Base-by-base conservation (phyloP, 2,329 filamentous ascomycete genomes). In the Dactylellina drechsleri region DNA sequence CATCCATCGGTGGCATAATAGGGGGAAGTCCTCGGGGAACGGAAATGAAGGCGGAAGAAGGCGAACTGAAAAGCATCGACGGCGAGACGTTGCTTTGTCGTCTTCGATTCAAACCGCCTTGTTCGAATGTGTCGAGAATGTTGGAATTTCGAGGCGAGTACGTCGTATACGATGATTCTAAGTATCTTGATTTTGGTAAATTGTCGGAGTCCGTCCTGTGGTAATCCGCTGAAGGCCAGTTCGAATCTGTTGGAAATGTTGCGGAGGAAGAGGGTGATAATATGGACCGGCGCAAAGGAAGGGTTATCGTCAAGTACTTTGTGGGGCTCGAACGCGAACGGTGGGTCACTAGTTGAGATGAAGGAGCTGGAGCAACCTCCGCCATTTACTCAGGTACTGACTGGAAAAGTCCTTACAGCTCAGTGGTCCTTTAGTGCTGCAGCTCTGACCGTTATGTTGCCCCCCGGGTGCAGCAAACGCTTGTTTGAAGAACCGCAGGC, bases 11-110 rank as follows among this genome's bases (percentile, higher is more conserved):
- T 68, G 78, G 54, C 67, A 78, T 77, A 28, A 78, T 78, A 65
- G 78, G 77, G 49, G 78, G 77, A 36, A 78, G 77, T 70, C 76
- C 74, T 76, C 77, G 68, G 72, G 76, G 61, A 72, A 67, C 74
- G 60, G 73, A 68, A 49, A 76, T 73, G 53, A 76, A 77, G 47
- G 66, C 61, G 49, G 76, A 76, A 50, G 77, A 78, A 61, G 66
- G 72, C 52, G 66, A 56, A 71, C 66, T 70, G 59, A 76, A 40
- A 76, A 76, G 61, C 65, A 76, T 70, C 56, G 72, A 71, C 66
- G 66, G 72, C 71, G 71, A 67, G 50, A 65, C 31, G 56, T 68
- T 75, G 59, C 60, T 62, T 18, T 59, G 65, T 68, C 58, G 71
- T 59, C 58, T 54, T 68, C 64, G 54, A 58, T 58, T 53, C 66